Base-by-base conservation (phyloP, 2,329 filamentous ascomycete species). In the Curvularia lunata region DNA sequence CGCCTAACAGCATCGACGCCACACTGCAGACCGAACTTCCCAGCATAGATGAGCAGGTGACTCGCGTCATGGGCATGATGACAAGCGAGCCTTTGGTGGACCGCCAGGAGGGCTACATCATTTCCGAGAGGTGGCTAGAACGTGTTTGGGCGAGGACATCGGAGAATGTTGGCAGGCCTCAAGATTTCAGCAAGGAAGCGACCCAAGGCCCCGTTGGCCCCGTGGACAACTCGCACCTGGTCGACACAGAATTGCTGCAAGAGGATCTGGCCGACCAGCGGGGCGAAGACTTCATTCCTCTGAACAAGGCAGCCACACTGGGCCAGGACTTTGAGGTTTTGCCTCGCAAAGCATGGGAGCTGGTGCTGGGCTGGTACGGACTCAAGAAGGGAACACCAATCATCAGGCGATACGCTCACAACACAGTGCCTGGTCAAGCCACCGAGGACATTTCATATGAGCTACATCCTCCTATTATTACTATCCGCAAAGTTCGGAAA, bases 211-310 rank as follows among this genome's bases (percentile, higher is more conserved):
- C 86, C 4, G 84, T 95, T 54, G 92, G 92, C 1, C 90, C 91
- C 0, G 85, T 98, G 30, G 92, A 97, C 80, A 97, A 97, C 72
- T 87, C 90, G 0, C 90, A 93, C 71, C 88, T 97, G 47, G 75
- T 75, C 18, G 74, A 76, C 34, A 52, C 61, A 49, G 68, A 67
- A 23, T 54, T 62, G 7, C 37, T 69, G 7, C 53, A 58, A 18
- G 65, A 69, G 5, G 66, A 68, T 27, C 57, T 77, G 32, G 61
- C 61, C 8, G 77, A 78, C 52, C 72, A 79, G 47, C 77, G 79
- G 13, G 80, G 83, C 16, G 67, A 76, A 10, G 62, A 71, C 28
- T 96, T 92, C 68, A 85, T 94, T 30, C 88, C 90, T 3, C 82
- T 98, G 43, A 90, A 88, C 65, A 85, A 85, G 1, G 91, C 88